Evolutionary conservation across 148 eudicot species (phyloP), one percentile per base, ranked within the genome.

Genomic region (Rheum nobile): DNA sequence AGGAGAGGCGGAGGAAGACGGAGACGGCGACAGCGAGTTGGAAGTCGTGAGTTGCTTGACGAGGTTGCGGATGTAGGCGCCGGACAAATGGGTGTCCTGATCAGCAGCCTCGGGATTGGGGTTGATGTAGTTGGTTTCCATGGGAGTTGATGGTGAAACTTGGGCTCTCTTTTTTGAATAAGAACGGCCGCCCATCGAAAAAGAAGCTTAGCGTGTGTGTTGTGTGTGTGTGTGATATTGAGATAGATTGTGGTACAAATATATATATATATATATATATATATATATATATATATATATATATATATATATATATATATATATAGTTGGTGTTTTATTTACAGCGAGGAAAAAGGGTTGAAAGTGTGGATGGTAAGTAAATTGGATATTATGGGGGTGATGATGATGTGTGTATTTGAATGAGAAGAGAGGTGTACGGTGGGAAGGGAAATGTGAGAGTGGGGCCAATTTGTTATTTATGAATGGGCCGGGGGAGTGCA

Each of bases 11-110:
- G 47, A 43, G 2, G 59, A 52, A 7, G 59, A 26, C 0, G 32
- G 4, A 2, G 65, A 55, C 0, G 63, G 26, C 0, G 61, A 54
- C 1, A 32, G 24, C 0, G 67, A 10, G 6, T 9, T 6, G 57
- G 82, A 80, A 44, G 88, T 77, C 67, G 93, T 72, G 65, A 90
- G 84, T 55, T 90, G 90, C n/a, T 93, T 93, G 29, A 90, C 90
- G 59, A 93, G 90, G 82, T 74, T 86, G 47, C 90, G 90, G 59
- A 93, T 90, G 81, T 89, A 90, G 24, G 96, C 91, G 48, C 93
- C 87, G 13, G 96, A 90, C 69, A 87, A 86, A 34, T 14, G 39
- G 41, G 70, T 31, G 10, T 65, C 22, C 8, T 34, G 21, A 17
- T 65, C 70, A 34, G 4, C 70, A 34, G 4, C 39, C 1, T 16